Evolutionary conservation across 1,284 basidiomycete species (phyloP).

Genomic region (Xerocomus minutiporus): DNA sequence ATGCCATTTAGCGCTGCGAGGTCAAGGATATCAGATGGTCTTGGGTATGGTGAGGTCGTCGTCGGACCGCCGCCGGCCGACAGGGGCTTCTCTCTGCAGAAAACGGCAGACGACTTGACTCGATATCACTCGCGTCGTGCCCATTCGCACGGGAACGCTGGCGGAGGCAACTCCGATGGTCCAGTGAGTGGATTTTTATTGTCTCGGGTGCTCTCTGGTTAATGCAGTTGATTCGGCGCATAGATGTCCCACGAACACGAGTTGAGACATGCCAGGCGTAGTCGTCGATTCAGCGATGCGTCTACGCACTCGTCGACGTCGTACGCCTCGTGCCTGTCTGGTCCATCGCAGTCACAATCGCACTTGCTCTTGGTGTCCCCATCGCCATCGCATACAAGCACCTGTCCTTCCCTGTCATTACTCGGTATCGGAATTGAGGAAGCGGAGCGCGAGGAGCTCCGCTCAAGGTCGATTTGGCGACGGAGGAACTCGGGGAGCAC

Average conservation of each 20-base stretch:
- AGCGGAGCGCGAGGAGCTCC: constrained; percentile 21
- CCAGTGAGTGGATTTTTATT: constrained; percentile 7
- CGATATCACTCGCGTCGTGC: background rate
- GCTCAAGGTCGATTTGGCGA: constrained; percentile 18
- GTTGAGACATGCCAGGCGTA: background rate
- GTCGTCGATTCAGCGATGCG: constrained; percentile 21
- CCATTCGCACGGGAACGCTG: background rate
- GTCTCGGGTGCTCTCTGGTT: background rate
- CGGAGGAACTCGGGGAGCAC: constrained; percentile 14
- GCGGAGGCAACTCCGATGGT: background rate
- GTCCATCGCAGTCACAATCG: constrained; percentile 18
- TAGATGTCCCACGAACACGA: constrained; percentile 9
- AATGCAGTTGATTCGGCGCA: background rate
- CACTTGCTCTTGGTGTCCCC: constrained; percentile 13
- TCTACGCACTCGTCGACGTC: constrained; percentile 18
- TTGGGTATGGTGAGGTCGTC: constrained; percentile 1
- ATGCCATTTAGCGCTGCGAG: background rate
- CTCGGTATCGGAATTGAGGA: constrained; percentile 27
- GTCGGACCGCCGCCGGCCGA: background rate
- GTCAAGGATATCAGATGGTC: background rate
- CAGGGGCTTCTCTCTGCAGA: background rate
- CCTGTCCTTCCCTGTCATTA: constrained; percentile 18
- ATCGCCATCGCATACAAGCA: constrained; percentile 18
- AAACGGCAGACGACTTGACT: background rate
- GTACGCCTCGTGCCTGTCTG: constrained; percentile 22